Conservation (phyloP, 1,284 basidiomycete species). For the Ganoderma boninense region DNA sequence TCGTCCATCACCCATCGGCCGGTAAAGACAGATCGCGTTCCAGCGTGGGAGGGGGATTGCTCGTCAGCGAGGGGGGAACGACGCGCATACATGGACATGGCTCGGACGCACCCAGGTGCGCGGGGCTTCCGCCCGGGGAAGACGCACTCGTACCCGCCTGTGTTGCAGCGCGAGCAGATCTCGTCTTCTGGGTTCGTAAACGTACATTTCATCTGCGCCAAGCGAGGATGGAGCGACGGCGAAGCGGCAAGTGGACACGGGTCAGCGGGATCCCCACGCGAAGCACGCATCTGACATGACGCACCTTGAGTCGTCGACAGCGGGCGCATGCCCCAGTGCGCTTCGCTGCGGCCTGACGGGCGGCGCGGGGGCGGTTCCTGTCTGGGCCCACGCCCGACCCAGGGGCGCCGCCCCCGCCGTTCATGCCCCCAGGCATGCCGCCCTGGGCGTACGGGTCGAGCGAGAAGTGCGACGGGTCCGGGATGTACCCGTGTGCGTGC, state of each 20-base stretch:
- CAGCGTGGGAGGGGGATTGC: background rate
- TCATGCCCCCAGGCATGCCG: constrained; percentile 6
- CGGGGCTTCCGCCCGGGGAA: constrained; percentile 47
- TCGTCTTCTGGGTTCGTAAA: constrained; percentile 37
- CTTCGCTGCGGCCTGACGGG: constrained; percentile 24
- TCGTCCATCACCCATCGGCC: background rate
- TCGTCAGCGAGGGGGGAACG: background rate
- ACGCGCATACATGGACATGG: background rate
- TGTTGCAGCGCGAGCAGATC: constrained; percentile 39
- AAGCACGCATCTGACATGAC: background rate
- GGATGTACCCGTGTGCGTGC: constrained; percentile 20
- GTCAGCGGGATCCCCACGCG: background rate
- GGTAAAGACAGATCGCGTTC: background rate
- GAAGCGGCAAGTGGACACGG: background rate
- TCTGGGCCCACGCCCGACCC: constrained; percentile 21
- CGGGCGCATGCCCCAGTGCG: constrained; percentile 42
- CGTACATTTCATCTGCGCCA: constrained; percentile 44
- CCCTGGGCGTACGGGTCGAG: constrained; percentile 22
- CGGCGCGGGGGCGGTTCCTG: constrained; percentile 25
- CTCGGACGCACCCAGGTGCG: constrained; percentile 42
- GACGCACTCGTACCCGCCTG: constrained; percentile 43
- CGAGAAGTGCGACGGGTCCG: constrained; percentile 26
- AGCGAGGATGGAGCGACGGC: background rate
- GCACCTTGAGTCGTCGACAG: constrained; percentile 45
- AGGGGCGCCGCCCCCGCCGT: constrained; percentile 17